Base-by-base conservation (phyloP, 768 basidiomycete species). In the Rhizopogon roseolus region DNA sequence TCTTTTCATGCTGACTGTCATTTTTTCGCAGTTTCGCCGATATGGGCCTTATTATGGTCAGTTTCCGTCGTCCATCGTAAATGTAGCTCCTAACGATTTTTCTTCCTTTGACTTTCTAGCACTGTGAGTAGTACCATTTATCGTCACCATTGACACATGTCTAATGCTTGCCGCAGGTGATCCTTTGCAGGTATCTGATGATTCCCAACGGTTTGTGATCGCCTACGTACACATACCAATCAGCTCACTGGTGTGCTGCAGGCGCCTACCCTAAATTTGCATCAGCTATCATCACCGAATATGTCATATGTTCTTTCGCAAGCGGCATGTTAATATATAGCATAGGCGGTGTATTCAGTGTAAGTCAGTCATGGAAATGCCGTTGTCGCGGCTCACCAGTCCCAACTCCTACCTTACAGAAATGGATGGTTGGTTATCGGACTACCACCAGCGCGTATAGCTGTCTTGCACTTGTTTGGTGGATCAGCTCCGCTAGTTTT, bases 41-140 rank as follows among this genome's bases (percentile, higher is more conserved):
- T 89, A 14, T 90, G 86, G 84, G 62, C 79, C 22, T 67, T 90
- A 8, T 68, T 81, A 55, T 79, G 78, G 88, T 90, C 65, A 68
- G 88, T 76, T 14, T 42, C 22, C 34, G 6, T 36, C 29, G 13
- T 22, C 1, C 38, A 10, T 5, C 14, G 5, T n/a, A 13, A 11
- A 34, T 27, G 25, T 44, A 22, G 37, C 27, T 16, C 32, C 34
- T 7, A n/a, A 6, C 9, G 27, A 28, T 45, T 41, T 40, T 42
- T 10, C 17, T 5, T 3, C 6, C n/a, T 19, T 17, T 37, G 32
- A 34, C 37, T 51, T 2, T 10, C 4, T 41, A 68, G 67, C 57
- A 60, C 57, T 4, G 67, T 69, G 48, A 34, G 65, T 25, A 34
- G 65, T n/a, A 8, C 17, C 57, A 7, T 14, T 3, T 16, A 11